Percentiles rank a stretch among this genome's conserved stretches.
phyloP scores from a whole-genome alignment of 2,329 filamentous ascomycete genomes.

The Cytospora leucostoma region DNA sequence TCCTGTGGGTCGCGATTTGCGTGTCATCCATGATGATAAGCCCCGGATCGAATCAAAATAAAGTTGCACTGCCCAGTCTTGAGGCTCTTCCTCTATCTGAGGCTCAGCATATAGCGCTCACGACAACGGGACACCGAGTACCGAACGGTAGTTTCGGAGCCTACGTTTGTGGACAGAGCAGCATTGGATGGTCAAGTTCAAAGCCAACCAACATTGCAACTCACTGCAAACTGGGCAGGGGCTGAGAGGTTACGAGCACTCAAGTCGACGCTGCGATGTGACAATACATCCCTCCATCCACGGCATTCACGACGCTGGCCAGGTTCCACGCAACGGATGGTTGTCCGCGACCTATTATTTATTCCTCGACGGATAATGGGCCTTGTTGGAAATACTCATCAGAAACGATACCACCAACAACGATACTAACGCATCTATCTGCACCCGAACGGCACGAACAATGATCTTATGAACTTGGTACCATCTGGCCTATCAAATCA shows the following conservation, averaged over 20 bases:
- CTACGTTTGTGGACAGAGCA: too few relatives aligned
- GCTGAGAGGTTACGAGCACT: not conserved
- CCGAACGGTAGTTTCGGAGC: not conserved
- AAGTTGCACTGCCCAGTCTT: not conserved
- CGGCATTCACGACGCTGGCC: slow-evolving; percentile 3
- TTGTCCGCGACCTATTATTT: not conserved
- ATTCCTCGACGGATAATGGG: not conserved
- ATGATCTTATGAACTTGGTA: slow-evolving; percentile 6
- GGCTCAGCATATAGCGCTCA: not conserved
- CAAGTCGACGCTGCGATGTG: slow-evolving; percentile 15
- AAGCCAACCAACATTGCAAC: not conserved
- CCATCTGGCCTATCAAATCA: slow-evolving; percentile 18
- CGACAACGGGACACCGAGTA: not conserved
- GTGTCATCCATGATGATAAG: not conserved
- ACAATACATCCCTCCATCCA: not conserved
- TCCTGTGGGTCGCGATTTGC: not conserved
- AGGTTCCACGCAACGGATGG: not conserved
- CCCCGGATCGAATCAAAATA: slow-evolving; percentile 13
- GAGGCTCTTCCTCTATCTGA: slow-evolving; percentile 2
- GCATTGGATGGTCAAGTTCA: too few relatives aligned
- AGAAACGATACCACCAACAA: slow-evolving; percentile 1
- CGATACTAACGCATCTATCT: not conserved
- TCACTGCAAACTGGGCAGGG: not conserved
- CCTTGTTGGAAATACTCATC: not conserved
- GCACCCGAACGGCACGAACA: slow-evolving; percentile 8